Percentiles rank a stretch among this genome's conserved stretches.
These are phyloP conservation scores for Chalaropsis thielavioides DNA, from an alignment of 2,329 filamentous ascomycete species.

Conservation along the genomic window DNA sequence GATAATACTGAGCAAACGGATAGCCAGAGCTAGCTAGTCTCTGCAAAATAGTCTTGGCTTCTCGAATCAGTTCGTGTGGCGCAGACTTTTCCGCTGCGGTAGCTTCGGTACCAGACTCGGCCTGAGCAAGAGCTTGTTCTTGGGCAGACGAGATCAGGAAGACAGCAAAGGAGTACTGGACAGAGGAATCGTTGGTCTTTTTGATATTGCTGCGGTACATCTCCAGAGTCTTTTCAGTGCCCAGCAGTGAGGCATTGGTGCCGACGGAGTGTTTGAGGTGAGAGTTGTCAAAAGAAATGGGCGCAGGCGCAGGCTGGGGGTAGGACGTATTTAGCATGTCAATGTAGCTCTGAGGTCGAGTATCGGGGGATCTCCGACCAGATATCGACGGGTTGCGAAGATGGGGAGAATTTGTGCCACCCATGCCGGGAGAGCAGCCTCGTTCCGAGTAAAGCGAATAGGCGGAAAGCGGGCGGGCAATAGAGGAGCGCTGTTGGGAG, in stretches of 20 bases:
- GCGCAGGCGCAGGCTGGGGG: constrained; percentile 56
- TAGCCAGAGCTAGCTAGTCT: constrained; percentile 75
- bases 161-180: constrained; percentile 92
- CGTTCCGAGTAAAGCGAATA: constrained; percentile 65
- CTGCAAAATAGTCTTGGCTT: constrained; percentile 81
- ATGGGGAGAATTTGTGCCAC: constrained; percentile 27
- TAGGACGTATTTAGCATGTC: constrained; percentile 57
- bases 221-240: constrained; percentile 83
- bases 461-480: constrained; percentile 57
- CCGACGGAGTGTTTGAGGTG: constrained; percentile 67
- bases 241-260: constrained; percentile 78
- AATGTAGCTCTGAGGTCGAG: constrained; percentile 38
- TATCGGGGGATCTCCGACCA: constrained; percentile 42
- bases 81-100: constrained; percentile 31
- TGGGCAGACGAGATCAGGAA: constrained; percentile 84
- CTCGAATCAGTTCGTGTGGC: constrained; percentile 58
- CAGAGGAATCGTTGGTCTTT: constrained; percentile 79
- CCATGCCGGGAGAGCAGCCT: constrained; percentile 44
- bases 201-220: constrained; percentile 97
- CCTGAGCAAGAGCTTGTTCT: constrained; percentile 49
- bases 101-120: constrained; percentile 28
- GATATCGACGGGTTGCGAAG: constrained; percentile 35
- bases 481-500: constrained; percentile 37
- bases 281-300: constrained; percentile 65
- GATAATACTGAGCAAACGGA: constrained; percentile 95